phyloP scores from a whole-genome alignment of 306 rosid species.

The Ormosia semicastrata region DNA sequence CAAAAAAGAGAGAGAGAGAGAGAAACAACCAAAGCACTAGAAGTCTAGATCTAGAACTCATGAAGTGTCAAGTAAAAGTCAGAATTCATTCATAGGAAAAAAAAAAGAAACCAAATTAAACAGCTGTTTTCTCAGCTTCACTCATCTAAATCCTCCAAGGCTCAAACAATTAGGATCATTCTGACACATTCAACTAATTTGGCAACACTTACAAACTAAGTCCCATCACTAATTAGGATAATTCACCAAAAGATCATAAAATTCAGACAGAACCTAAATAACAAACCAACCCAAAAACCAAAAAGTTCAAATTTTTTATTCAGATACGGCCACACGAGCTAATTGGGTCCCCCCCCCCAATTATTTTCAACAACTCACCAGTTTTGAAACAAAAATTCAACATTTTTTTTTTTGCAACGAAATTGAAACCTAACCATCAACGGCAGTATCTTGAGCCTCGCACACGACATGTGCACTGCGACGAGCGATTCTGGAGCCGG shows the following conservation, averaged over 20 bases:
- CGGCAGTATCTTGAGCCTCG: slow-evolving; percentile 76
- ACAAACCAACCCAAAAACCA: not conserved
- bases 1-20: not conserved
- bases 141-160: not conserved
- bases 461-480: slow-evolving; percentile 51
- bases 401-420: not conserved
- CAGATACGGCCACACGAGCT: not conserved
- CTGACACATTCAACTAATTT: not conserved
- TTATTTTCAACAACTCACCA: not conserved
- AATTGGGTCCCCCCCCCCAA: not conserved
- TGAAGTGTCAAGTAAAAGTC: not conserved
- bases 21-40: not conserved
- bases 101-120: not conserved
- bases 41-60: not conserved
- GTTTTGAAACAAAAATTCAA: not conserved
- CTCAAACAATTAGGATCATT: not conserved
- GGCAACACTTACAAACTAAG: not conserved
- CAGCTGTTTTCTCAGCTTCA: not conserved
- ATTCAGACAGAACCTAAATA: not conserved
- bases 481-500: slow-evolving; percentile 28
- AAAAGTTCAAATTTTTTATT: not conserved
- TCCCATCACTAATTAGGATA: not conserved
- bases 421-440: slow-evolving; percentile 49
- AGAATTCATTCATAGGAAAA: not conserved
- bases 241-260: not conserved